Evolutionary conservation across 2,329 filamentous ascomycete genomes (phyloP), one percentile per base, ranked within the genome.

Genomic region (Periconia sp.): DNA sequence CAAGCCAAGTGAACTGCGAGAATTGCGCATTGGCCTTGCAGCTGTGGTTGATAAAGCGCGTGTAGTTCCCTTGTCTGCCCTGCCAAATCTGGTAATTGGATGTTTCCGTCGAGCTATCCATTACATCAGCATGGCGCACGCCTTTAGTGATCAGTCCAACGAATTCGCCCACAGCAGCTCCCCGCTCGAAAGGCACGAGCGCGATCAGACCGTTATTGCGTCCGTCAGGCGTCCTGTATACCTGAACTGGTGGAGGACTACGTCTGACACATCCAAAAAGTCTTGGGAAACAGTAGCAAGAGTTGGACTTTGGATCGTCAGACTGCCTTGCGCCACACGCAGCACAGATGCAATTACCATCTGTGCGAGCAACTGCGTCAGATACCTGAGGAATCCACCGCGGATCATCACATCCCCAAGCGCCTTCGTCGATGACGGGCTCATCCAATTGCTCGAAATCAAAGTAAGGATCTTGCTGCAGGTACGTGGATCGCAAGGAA

Each of bases 71-170:
- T 59, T 76, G 72, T 40, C 65, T 63, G 1, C 79, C 80, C 56
- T 84, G 80, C 71, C 75, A 83, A 40, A 83, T 82, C 56, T 84
- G 80, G 52, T 82, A 84, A 0, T 68, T 70, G 1, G 70, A 78
- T 50, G 80, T 77, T 46, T 81, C 81, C 0, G 72, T 70, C 1
- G 71, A 72, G 19, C 73, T 72, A 19, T 67, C 63, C 79, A 83
- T 81, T 7, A 83, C 79, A 51, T 83, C 80, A 10, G 78, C 63
- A 45, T 77, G 75, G 5, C 71, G 61, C 8, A 83, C 63, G 2
- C 75, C 78, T 38, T 74, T 77, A 1, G 80, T 83, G 22, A 83
- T 70, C 18, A 79, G 59, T 3, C 80, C 80, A 4, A 81, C 72
- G 43, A 83, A 81, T 56, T 83, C 80, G 2, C 78, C 79, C 12